Conservation (phyloP, 2,329 filamentous ascomycete species). For the Verticillium nonalfalfae region DNA sequence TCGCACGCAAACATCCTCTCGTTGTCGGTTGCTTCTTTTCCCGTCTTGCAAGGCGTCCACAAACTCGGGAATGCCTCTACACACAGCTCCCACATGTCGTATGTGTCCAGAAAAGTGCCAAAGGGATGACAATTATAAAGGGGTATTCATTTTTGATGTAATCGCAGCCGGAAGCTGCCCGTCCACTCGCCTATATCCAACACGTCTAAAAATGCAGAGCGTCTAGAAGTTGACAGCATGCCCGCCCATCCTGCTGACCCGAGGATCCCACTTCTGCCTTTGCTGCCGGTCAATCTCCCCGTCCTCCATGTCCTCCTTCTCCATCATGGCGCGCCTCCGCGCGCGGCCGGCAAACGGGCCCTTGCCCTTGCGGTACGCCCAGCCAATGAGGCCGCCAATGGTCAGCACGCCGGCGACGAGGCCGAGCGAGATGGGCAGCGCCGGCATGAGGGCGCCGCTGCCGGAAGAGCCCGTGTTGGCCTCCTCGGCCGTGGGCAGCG, state of each 20-base stretch:
- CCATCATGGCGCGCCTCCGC: conserved; percentile 5
- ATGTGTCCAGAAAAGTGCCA: no score
- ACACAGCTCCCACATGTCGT: no score
- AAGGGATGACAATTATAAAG: background rate
- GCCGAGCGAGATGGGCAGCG: conserved; percentile 11
- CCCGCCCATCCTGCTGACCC: background rate
- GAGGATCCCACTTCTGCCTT: conserved; percentile 11
- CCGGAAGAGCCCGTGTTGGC: background rate
- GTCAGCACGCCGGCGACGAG: conserved; percentile 10
- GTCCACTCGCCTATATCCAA: background rate
- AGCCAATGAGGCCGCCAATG: conserved; percentile 6
- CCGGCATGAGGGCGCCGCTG: conserved; percentile 8
- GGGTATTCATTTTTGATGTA: background rate
- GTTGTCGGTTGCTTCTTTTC: no score
- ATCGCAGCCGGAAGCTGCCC: background rate
- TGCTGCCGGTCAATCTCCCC: conserved; percentile 6
- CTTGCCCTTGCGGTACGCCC: conserved; percentile 7
- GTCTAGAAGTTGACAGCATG: background rate
- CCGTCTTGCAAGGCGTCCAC: no score
- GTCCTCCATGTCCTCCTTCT: conserved; percentile 9
- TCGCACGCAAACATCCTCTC: no score
- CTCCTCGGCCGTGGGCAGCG: background rate
- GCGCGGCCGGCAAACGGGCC: conserved; percentile 6
- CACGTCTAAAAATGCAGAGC: background rate
- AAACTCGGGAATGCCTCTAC: no score